These are phyloP conservation scores for Komagataella kurtzmanii DNA, from an alignment of 805 yeast genomes.

Conservation along the genomic window DNA sequence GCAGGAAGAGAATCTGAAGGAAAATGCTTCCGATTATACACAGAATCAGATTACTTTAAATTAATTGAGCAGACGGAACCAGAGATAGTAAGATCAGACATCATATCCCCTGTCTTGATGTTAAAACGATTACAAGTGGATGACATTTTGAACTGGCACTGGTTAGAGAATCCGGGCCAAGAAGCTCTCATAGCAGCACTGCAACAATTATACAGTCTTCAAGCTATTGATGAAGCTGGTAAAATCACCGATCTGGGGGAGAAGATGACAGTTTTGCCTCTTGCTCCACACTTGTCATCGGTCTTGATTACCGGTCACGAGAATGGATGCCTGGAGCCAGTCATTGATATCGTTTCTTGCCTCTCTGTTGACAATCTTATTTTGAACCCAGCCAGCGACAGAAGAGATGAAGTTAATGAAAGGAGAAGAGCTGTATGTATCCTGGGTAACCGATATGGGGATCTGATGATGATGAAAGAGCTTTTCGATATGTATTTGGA, in stretches of 20 bases:
- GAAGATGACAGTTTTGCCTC: conserved; percentile 78
- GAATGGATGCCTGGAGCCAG: conserved; percentile 37
- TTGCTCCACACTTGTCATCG: conserved; percentile 85
- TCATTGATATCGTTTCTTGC: conserved; percentile 84
- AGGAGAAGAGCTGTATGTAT: conserved; percentile 57
- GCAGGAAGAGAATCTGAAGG: conserved; percentile 98
- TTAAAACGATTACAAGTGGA: conserved; percentile 73
- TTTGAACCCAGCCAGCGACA: conserved; percentile 65
- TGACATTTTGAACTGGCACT: conserved; percentile 76
- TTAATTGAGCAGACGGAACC: conserved; percentile 80
- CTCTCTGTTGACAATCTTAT: conserved; percentile 84
- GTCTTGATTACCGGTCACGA: conserved; percentile 65
- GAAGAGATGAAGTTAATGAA: conserved; percentile 75
- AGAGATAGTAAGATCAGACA: conserved; percentile 79
- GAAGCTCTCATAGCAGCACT: conserved; percentile 67
- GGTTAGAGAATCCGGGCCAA: conserved; percentile 86
- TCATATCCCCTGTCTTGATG: conserved; percentile 73
- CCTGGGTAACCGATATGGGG: conserved; percentile 68
- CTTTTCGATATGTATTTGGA: conserved; percentile 42
- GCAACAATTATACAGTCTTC: conserved; percentile 61
- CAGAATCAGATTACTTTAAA: conserved; percentile 52
- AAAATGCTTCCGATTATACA: conserved; percentile 73
- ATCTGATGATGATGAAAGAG: conserved; percentile 71
- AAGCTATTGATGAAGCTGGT: conserved; percentile 70
- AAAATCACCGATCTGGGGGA: conserved; percentile 68